A percentile compares a stretch with the other conserved stretches of the same genome.
Conservation (phyloP, 306 rosid species). For the Corylus americana region DNA sequence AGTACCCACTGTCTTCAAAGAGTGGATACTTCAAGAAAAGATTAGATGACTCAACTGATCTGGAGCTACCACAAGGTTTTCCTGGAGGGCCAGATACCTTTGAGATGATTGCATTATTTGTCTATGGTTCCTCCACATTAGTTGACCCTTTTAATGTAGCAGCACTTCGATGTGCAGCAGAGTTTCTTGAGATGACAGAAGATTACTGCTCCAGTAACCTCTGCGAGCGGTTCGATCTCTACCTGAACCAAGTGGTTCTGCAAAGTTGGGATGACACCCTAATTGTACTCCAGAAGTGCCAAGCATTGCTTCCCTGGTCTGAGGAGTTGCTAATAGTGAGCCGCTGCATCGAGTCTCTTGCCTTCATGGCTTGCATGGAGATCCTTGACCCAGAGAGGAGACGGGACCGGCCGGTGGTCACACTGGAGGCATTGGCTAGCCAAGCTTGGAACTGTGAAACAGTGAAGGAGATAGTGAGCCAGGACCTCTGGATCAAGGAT, state of each 20-base stretch:
- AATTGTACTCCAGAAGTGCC: slow-evolving; percentile 79
- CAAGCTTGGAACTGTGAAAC: slow-evolving; percentile 61
- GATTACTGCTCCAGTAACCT: slow-evolving; percentile 64
- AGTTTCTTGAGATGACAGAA: slow-evolving; percentile 85
- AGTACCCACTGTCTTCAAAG: slow-evolving; percentile 69
- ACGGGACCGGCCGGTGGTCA: slow-evolving; percentile 60
- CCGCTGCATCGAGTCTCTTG: slow-evolving; percentile 85
- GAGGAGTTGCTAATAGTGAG: slow-evolving; percentile 74
- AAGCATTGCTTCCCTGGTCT: slow-evolving; percentile 73
- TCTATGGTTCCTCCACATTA: slow-evolving; percentile 73
- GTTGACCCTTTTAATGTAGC: slow-evolving; percentile 81
- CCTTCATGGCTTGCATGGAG: slow-evolving; percentile 99
- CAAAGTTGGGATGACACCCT: slow-evolving; percentile 93
- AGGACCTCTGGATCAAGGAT: slow-evolving; percentile 84
- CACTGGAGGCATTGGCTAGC: slow-evolving; percentile 58
- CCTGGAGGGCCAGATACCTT: slow-evolving; percentile 88
- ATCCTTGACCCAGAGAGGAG: slow-evolving; percentile 77
- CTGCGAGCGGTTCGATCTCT: slow-evolving; percentile 73
- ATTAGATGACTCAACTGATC: slow-evolving; percentile 49
- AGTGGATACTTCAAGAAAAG: slow-evolving; percentile 82
- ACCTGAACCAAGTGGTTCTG: slow-evolving; percentile 76
- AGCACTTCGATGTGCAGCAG: slow-evolving; percentile 78
- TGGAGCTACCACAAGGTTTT: slow-evolving; percentile 68
- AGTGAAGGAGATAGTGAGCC: slow-evolving; percentile 50
- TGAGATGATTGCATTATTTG: slow-evolving; percentile 71